Evolutionary conservation across 495 filamentous ascomycete species (phyloP).

Genomic region (Neurospora sp.): DNA sequence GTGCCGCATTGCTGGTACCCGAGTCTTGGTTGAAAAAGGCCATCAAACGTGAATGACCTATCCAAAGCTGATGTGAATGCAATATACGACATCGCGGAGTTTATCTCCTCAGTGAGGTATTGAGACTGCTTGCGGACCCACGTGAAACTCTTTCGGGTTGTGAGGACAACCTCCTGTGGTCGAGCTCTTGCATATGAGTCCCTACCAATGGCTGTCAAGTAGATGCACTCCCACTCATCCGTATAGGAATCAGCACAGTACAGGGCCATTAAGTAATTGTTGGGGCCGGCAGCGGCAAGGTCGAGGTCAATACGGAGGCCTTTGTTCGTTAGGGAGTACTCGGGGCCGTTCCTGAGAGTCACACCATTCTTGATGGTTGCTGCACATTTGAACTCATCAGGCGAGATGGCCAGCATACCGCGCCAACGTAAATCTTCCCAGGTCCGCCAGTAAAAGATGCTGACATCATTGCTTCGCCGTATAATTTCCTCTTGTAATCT

Average conservation of each 20-base stretch:
- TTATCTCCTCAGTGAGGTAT: not conserved
- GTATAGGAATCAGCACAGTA: not conserved
- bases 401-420: not conserved
- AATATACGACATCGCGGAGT: not conserved
- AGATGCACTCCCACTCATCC: not conserved
- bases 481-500: constrained; percentile 21
- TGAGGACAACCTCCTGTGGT: not conserved
- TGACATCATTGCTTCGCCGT: constrained; percentile 8
- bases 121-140: not conserved
- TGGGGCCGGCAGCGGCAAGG: not conserved
- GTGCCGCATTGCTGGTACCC: not conserved
- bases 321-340: not conserved
- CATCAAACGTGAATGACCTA: not conserved
- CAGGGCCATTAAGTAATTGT: not conserved
- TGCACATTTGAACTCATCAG: not conserved
- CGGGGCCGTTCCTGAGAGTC: not conserved
- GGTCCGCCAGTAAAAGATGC: constrained; percentile 12
- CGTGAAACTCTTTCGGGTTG: not conserved
- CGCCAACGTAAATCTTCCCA: not conserved
- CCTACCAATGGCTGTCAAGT: not conserved
- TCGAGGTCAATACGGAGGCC: not conserved
- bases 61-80: not conserved
- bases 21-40: not conserved
- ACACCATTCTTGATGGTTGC: not conserved
- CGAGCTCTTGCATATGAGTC: not conserved